Percentiles rank a stretch among this genome's conserved stretches.
Conservation (phyloP, 495 filamentous ascomycete species). For the Paragyromitra xinjiangensis region DNA sequence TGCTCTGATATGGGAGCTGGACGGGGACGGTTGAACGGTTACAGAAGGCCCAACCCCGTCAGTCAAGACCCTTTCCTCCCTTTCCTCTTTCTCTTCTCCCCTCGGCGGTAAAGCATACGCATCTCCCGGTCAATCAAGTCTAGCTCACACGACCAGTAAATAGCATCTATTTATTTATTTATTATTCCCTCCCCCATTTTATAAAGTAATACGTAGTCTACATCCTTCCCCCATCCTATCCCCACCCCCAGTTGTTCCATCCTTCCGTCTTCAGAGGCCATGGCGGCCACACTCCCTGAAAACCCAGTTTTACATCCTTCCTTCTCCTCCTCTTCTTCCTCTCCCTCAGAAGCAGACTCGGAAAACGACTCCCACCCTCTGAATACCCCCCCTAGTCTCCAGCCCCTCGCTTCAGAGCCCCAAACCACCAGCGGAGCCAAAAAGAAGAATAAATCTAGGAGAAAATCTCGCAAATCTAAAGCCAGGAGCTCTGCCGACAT, state of each 20-base stretch:
- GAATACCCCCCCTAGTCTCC: conserved; percentile 21
- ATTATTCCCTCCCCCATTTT: conserved; percentile 8
- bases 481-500: conserved; percentile 29
- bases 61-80: too few species aligned
- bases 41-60: not conserved
- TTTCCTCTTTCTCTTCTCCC: too few species aligned
- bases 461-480: conserved; percentile 9
- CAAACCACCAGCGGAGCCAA: conserved; percentile 5
- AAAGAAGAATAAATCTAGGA: conserved; percentile 23
- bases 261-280: conserved; percentile 36
- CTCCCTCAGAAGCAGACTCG: conserved; percentile 10
- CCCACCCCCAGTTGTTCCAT: not conserved
- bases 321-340: conserved; percentile 9
- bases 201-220: conserved; percentile 37
- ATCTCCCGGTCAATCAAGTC: not conserved
- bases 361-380: conserved; percentile 44
- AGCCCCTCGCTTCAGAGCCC: conserved; percentile 12
- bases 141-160: not conserved
- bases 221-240: not conserved
- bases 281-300: conserved; percentile 50
- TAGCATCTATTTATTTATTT: not conserved
- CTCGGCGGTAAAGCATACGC: too few species aligned
- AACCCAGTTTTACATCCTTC: conserved; percentile 42
- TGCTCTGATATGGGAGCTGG: too few species aligned
- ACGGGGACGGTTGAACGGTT: not conserved